Evolutionary conservation across 306 rosid genomes (phyloP), one percentile per base, ranked within the genome.

Genomic region (Betula pendula): DNA sequence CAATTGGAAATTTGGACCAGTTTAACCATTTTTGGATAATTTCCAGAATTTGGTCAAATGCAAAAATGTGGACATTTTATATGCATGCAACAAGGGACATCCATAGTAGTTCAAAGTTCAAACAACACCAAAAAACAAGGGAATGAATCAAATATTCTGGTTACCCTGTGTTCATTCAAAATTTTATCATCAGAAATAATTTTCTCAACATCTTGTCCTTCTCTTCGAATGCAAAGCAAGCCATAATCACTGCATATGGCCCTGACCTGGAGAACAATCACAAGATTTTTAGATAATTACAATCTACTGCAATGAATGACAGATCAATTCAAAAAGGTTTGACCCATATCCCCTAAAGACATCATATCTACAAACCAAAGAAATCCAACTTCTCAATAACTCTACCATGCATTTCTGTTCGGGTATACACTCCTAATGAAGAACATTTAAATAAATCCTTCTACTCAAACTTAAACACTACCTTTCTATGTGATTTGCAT

Each of bases 171-270:
- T 49, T 84, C 85, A 13, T 70, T 49, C 81, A 88, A 68, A 72
- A 80, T 82, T 48, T 79, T 75, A 20, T 88, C 79, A 40, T 81
- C 68, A 19, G 85, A 82, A 45, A 86, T 60, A 38, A 73, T 81
- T 75, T 86, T 84, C 75, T 74, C 89, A 45, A 86, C 72, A 75
- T 88, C 92, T 82, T 90, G 92, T 77, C 90, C 94, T 70, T 90
- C 94, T 75, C 92, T 79, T 19, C 83, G 67, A 60, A 90, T 82
- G 81, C 89, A 88, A 72, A 86, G 85, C 19, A 88, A 71, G 31
- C 94, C 94, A 66, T 68, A 84, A 68, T 90, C 89, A 71, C 85
- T 60, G 68, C 90, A 82, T 82, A 90, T 82, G 70, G 65, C 58
- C 76, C 76, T 72, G 49, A 85, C 82, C 91, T 89, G 79, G 56